Percentiles rank a stretch among this genome's conserved stretches.
phyloP scores from a whole-genome alignment of 345 rosid species.

The Limnanthes douglasii region DNA sequence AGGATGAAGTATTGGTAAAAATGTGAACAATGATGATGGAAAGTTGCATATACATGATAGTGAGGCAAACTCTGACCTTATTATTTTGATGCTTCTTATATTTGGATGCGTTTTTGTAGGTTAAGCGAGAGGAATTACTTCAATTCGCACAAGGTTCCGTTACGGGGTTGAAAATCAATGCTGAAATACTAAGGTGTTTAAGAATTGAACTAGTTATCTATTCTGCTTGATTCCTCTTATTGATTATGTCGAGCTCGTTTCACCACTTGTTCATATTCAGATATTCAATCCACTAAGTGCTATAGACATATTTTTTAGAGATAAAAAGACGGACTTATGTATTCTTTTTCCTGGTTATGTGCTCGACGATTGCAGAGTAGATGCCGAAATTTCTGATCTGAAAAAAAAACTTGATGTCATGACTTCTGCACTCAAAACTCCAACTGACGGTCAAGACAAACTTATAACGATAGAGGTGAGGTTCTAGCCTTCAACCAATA shows the following conservation, averaged over 20 bases:
- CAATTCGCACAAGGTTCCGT: slow-evolving; percentile 84
- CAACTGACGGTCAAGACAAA: slow-evolving; percentile 28
- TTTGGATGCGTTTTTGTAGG: slow-evolving; percentile 25
- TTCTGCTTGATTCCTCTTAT: slow-evolving; percentile 1
- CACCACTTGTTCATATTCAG: neutral
- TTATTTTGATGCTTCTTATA: neutral
- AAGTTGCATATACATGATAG: slow-evolving; percentile 1
- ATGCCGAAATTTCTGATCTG: slow-evolving; percentile 54
- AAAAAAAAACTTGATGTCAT: slow-evolving; percentile 50
- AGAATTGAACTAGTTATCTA: slow-evolving; percentile 3
- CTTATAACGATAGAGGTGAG: slow-evolving; percentile 56
- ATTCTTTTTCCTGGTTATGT: slow-evolving; percentile 8
- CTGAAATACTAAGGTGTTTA: slow-evolving; percentile 61
- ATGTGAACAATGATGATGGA: slow-evolving; percentile 8
- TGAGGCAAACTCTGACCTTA: slow-evolving; percentile 8
- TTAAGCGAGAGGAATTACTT: slow-evolving; percentile 91
- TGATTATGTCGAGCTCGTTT: no score
- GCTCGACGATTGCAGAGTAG: slow-evolving; percentile 36
- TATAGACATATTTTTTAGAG: neutral
- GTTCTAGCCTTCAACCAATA: slow-evolving; percentile 4
- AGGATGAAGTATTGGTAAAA: slow-evolving; percentile 92
- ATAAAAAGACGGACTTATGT: slow-evolving; percentile 1
- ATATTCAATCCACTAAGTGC: neutral
- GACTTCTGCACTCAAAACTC: slow-evolving; percentile 17
- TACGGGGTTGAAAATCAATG: slow-evolving; percentile 69